Percentiles rank a stretch among this genome's conserved stretches.
Conservation (phyloP, 306 rosid genomes). For the Ceratonia siliqua region DNA sequence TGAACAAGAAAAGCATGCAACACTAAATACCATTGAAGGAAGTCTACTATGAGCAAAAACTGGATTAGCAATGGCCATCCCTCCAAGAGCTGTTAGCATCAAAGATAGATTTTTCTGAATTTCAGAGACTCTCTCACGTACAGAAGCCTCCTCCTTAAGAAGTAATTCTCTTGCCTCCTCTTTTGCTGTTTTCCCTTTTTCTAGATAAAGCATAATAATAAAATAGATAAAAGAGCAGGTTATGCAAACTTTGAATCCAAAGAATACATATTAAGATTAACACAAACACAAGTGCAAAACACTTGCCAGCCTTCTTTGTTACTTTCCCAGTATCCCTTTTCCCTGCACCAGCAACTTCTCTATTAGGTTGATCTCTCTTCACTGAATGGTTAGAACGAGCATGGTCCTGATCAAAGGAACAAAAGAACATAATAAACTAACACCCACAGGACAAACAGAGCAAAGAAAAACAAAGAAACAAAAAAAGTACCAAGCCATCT, state of each 20-base stretch:
- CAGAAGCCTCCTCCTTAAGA: slow-evolving; percentile 80
- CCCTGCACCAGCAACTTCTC: slow-evolving; percentile 63
- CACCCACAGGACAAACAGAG: background rate
- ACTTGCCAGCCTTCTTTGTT: slow-evolving; percentile 84
- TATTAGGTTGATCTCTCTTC: slow-evolving; percentile 65
- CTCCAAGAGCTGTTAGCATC: slow-evolving; percentile 86
- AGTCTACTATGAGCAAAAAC: slow-evolving; percentile 89
- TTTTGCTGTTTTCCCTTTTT: slow-evolving; percentile 87
- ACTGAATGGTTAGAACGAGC: slow-evolving; percentile 60
- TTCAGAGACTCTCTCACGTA: slow-evolving; percentile 68
- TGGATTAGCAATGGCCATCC: slow-evolving; percentile 83
- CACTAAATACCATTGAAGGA: slow-evolving; percentile 74
- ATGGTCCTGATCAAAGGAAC: slow-evolving; percentile 52
- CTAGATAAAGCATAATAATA: slow-evolving; percentile 40
- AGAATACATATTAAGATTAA: slow-evolving; percentile 22
- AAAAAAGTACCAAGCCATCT: slow-evolving; percentile 51
- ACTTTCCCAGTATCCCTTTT: slow-evolving; percentile 72
- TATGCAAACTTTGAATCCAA: background rate
- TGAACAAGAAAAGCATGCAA: slow-evolving; percentile 5
- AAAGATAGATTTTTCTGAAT: slow-evolving; percentile 66
- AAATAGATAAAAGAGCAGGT: background rate
- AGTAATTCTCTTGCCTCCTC: slow-evolving; percentile 90
- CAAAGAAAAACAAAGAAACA: slow-evolving; percentile 6
- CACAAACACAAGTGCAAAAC: slow-evolving; percentile 24
- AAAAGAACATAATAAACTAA: slow-evolving; percentile 11